Evolutionary conservation across 495 filamentous ascomycete species (phyloP), one percentile per base, ranked within the genome.

Genomic region (Pyrenula massariospora): DNA sequence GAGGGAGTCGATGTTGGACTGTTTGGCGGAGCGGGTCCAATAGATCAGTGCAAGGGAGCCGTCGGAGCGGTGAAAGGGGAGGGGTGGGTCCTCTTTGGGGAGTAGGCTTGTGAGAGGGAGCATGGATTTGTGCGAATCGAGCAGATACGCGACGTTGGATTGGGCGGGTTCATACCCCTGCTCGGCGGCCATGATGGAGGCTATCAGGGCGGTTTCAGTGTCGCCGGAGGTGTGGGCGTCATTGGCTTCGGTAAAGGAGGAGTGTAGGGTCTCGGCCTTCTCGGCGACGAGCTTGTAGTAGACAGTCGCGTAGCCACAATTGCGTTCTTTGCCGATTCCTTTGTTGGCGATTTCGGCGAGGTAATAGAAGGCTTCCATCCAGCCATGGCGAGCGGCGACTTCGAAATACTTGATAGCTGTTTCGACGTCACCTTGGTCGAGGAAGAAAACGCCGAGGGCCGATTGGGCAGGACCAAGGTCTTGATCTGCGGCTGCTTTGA

Each of bases 201-300:
- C 80, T 12, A 96, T 76, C 24, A 97, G 74, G 10, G 94, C 93
- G 20, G 84, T 74, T 59, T 96, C 92, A n/a, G 78, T 73, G 60
- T 96, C 87, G n/a, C 90, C 90, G 22, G 80, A 76, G 50, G 91
- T 84, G 65, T 86, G 95, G 0, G 91, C 92, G 25, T 77, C 70
- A 60, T 96, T 96, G 1, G 94, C 87, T 67, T 96, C 92, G 10
- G 74, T 72, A 69, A 96, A 89, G 3, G 90, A 86, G 1, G 89
- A 90, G 47, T 95, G 85, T 12, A 96, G 75, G 2, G 78, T 74
- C 67, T 97, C 94, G 10, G 88, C 88, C 56, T 85, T 89, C 68
- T 99, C 93, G 1, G 90, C 85, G 2, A 97, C 92, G 62, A 84
- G 86, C 74, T 99, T 99, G 74, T 96, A 99, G 65, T 94, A 96